Conservation (phyloP, 768 basidiomycete genomes). For the Auriscalpium microsporum region DNA sequence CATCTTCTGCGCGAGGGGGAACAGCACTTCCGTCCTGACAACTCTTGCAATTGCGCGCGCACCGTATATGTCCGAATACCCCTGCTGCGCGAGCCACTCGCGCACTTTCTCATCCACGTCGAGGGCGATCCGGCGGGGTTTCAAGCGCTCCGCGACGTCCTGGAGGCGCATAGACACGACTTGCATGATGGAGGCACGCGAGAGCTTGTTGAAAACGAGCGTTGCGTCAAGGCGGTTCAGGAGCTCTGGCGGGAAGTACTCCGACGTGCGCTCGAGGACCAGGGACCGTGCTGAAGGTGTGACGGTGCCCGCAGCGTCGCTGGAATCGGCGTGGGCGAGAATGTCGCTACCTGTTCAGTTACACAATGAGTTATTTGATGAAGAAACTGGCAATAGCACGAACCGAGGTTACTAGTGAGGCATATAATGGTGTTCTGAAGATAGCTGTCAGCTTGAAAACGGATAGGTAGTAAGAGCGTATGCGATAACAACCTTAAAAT, state of each 20-base stretch:
- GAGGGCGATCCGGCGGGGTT: slow-evolving; percentile 55
- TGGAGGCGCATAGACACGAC: slow-evolving; percentile 70
- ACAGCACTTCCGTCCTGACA: slow-evolving; percentile 72
- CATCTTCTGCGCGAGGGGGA: slow-evolving; percentile 75
- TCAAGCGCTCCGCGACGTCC: slow-evolving; percentile 64
- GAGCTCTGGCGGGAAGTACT: slow-evolving; percentile 85
- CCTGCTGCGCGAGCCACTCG: slow-evolving; percentile 63
- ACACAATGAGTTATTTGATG: neutral
- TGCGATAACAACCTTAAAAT: slow-evolving; percentile 59
- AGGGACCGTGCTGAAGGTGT: slow-evolving; percentile 50
- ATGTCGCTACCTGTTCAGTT: slow-evolving; percentile 45
- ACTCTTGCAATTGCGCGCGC: slow-evolving; percentile 85
- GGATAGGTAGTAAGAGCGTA: neutral
- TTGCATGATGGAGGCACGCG: slow-evolving; percentile 59
- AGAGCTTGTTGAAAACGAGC: slow-evolving; percentile 87
- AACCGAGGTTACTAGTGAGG: slow-evolving; percentile 79
- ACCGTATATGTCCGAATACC: slow-evolving; percentile 81
- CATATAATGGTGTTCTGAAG: slow-evolving; percentile 83
- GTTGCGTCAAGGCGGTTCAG: slow-evolving; percentile 84
- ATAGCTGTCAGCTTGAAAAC: neutral
- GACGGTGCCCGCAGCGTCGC: slow-evolving; percentile 54
- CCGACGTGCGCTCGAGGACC: slow-evolving; percentile 67
- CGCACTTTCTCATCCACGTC: slow-evolving; percentile 57
- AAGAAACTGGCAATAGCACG: neutral
- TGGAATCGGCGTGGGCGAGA: slow-evolving; percentile 59